phyloP scores from a whole-genome alignment of 495 filamentous ascomycete genomes.

The Viridothelium virens region DNA sequence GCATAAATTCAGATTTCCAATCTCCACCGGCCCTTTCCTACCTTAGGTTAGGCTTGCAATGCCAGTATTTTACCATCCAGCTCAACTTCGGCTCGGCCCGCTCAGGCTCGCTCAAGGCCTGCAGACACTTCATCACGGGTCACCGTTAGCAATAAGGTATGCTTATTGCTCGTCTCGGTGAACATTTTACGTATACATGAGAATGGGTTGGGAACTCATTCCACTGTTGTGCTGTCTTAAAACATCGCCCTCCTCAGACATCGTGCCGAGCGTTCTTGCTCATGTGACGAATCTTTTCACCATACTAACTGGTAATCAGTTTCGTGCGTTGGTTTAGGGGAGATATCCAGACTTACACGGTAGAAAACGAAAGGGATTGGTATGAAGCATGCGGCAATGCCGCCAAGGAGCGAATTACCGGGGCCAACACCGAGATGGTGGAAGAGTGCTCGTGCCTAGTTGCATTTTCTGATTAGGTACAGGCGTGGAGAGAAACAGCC shows the following conservation, averaged over 20 bases:
- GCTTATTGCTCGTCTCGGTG: too few species aligned
- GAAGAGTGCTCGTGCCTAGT: slow-evolving; percentile 13
- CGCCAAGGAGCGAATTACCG: slow-evolving; percentile 15
- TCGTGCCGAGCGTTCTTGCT: slow-evolving; percentile 13
- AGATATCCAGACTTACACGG: not conserved
- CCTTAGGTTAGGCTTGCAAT: too few species aligned
- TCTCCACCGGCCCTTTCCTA: too few species aligned
- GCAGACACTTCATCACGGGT: too few species aligned
- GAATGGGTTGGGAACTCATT: too few species aligned
- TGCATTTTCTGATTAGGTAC: not conserved
- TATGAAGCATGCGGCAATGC: slow-evolving; percentile 12
- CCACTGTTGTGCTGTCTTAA: too few species aligned
- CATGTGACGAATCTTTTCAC: slow-evolving; percentile 10
- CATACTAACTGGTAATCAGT: slow-evolving; percentile 1
- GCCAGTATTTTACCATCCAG: too few species aligned
- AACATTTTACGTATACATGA: too few species aligned
- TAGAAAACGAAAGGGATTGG: slow-evolving; percentile 22
- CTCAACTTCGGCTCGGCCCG: too few species aligned
- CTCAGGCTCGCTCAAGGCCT: too few species aligned
- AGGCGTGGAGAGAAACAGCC: not conserved
- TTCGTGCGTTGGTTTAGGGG: not conserved
- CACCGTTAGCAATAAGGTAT: too few species aligned
- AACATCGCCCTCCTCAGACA: not conserved
- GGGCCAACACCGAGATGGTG: slow-evolving; percentile 7
- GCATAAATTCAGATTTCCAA: too few species aligned